A percentile compares a stretch with the other conserved stretches of the same genome.
These are phyloP conservation scores for Fusarium sp. DNA, from an alignment of 2,329 filamentous ascomycete species.

Conservation along the genomic window DNA sequence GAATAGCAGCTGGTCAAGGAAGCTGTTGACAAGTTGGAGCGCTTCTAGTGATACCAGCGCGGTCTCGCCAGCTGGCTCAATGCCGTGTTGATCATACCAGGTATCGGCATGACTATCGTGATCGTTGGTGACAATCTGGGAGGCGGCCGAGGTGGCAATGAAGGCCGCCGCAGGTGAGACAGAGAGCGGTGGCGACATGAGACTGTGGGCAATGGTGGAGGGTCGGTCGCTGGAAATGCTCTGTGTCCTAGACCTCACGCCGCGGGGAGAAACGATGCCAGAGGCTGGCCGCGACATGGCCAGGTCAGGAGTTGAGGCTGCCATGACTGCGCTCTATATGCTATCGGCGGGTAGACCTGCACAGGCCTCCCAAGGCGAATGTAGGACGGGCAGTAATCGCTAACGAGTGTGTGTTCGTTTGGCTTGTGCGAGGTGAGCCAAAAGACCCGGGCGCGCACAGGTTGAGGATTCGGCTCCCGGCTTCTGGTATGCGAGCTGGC, in stretches of 20 bases:
- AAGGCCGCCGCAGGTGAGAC: slow-evolving; percentile 87
- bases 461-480: slow-evolving; percentile 33
- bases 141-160: slow-evolving; percentile 89
- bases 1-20: slow-evolving; percentile 94
- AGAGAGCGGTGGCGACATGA: slow-evolving; percentile 76
- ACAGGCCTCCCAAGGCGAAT: slow-evolving; percentile 35
- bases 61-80: slow-evolving; percentile 76
- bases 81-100: slow-evolving; percentile 78
- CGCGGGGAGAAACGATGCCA: slow-evolving; percentile 53
- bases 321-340: slow-evolving; percentile 48
- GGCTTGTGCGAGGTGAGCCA: slow-evolving; percentile 40
- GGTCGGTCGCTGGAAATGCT: slow-evolving; percentile 82
- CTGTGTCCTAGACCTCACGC: slow-evolving; percentile 66
- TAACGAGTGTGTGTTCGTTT: slow-evolving; percentile 31
- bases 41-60: slow-evolving; percentile 82
- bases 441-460: slow-evolving; percentile 35
- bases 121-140: slow-evolving; percentile 91
- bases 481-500: slow-evolving; percentile 29
- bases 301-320: slow-evolving; percentile 46
- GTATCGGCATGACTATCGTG: slow-evolving; percentile 82
- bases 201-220: slow-evolving; percentile 71
- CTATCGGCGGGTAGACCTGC: slow-evolving; percentile 42
- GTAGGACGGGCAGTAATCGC: slow-evolving; percentile 37
- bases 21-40: slow-evolving; percentile 86
- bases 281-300: slow-evolving; percentile 54